Evolutionary conservation across 805 yeast genomes (phyloP), one percentile per base, ranked within the genome.

Genomic region (Kodamaea jinghongensis): DNA sequence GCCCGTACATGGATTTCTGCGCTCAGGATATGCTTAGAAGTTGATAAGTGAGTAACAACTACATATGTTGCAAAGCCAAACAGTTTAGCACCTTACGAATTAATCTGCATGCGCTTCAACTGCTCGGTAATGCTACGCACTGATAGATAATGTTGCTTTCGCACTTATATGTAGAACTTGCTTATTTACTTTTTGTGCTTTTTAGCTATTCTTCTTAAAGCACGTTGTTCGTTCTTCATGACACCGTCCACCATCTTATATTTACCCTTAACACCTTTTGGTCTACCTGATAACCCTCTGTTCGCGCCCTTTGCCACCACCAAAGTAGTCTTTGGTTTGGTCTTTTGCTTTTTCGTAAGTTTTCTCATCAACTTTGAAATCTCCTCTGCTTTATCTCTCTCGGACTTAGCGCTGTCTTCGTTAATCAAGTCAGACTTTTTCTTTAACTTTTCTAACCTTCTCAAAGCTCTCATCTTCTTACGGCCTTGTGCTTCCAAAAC

Each of bases 171-270:
- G 23, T 5, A 12, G n/a, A n/a, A n/a, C n/a, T n/a, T n/a, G n/a
- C n/a, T 16, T 17, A 6, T 7, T 39, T 61, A 67, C 61, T 83
- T 83, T 67, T 78, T 85, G 56, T 83, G 74, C 71, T 86, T 88
- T 76, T 90, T 93, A 17, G 88, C 85, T 50, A 90, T 86, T 61
- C 98, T 81, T 58, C 78, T 82, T 57, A 91, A 71, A 10, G 98
- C 96, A 51, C 99, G 75, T 74, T 85, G 90, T 68, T 93, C 99
- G 63, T 93, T 93, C 86, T 93, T 93, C 84, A 88, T 73, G 14
- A 83, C 86, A 73, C 98, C 98, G 67, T 93, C 99, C 52, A 93
- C 98, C 99, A 93, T 93, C 83, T 87, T 93, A 71, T 93, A 93
- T 62, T 87, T 89, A 67, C 99, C 99, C 64, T 82, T 88, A 51